These are phyloP conservation scores for Monoraphidium neglectum DNA, from an alignment of 139 green algal genomes.

Conservation along the genomic window DNA sequence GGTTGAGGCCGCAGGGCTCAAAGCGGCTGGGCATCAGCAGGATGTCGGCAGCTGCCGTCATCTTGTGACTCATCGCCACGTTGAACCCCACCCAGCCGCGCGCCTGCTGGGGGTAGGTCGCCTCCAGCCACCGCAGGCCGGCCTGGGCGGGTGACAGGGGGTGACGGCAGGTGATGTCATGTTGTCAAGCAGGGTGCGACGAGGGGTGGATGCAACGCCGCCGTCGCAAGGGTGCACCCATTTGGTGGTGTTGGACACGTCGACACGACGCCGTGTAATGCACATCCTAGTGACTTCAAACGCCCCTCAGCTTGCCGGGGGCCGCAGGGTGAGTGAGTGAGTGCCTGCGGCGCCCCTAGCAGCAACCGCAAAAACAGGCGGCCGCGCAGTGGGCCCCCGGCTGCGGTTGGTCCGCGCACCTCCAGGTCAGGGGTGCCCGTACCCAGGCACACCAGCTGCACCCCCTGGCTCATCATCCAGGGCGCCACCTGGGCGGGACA, in stretches of 20 bases:
- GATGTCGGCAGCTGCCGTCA: conserved; percentile 77
- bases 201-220: background rate
- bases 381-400: too few relatives aligned
- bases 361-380: too few relatives aligned
- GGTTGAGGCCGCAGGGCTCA: conserved; percentile 76
- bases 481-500: conserved; percentile 50
- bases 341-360: too few relatives aligned
- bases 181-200: background rate
- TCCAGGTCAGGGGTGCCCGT: conserved; percentile 78
- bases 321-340: too few relatives aligned
- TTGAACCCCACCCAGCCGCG: conserved; percentile 93
- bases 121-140: conserved; percentile 70
- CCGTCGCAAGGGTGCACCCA: background rate
- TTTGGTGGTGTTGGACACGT: too few relatives aligned
- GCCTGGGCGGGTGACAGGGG: conserved; percentile 33
- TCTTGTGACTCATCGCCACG: conserved; percentile 79
- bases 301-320: too few relatives aligned
- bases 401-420: conserved; percentile 37
- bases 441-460: conserved; percentile 83
- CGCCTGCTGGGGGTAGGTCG: conserved; percentile 60
- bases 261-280: too few relatives aligned
- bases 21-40: conserved; percentile 83
- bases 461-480: conserved; percentile 48
- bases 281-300: too few relatives aligned
- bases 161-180: background rate